These are phyloP conservation scores for Hortiboletus campestris DNA, from an alignment of 768 basidiomycete genomes.

Conservation along the genomic window DNA sequence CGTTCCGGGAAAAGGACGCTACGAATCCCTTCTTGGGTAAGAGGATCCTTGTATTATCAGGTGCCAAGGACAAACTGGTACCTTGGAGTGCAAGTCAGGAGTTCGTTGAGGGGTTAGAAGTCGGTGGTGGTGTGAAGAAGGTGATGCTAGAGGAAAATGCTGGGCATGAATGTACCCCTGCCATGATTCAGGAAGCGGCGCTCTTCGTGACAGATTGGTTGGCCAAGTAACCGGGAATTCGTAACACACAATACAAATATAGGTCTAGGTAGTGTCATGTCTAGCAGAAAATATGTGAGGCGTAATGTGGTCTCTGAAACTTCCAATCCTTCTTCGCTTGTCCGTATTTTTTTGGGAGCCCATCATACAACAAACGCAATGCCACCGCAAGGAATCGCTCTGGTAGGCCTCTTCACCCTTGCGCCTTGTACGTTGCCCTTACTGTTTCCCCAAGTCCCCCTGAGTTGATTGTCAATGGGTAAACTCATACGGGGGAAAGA, in stretches of 20 bases:
- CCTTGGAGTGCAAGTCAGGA: conserved; percentile 56
- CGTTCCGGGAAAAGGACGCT: conserved; percentile 38
- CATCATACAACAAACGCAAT: conserved; percentile 89
- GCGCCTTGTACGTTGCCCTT: conserved; percentile 65
- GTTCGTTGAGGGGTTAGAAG: conserved; percentile 56
- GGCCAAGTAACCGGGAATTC: conserved; percentile 6
- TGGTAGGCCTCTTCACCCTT: conserved; percentile 71
- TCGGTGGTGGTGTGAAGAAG: conserved; percentile 58
- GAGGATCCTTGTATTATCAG: conserved; percentile 70
- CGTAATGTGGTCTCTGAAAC: background rate
- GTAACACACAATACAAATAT: conserved; percentile 1
- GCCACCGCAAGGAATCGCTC: conserved; percentile 82
- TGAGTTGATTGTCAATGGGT: conserved; percentile 26
- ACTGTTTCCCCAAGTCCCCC: conserved; percentile 57
- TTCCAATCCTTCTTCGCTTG: background rate
- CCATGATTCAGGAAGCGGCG: conserved; percentile 54
- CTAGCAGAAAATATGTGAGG: background rate
- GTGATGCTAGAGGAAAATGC: conserved; percentile 52
- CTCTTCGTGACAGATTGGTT: conserved; percentile 29
- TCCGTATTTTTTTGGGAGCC: conserved; percentile 50
- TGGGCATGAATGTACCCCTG: conserved; percentile 60
- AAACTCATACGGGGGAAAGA: conserved; percentile 44
- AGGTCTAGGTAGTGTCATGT: background rate
- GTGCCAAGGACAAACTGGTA: conserved; percentile 62
- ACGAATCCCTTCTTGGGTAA: conserved; percentile 67